Conservation (phyloP, 257 asterid genomes). For the Scutellaria barbata region DNA sequence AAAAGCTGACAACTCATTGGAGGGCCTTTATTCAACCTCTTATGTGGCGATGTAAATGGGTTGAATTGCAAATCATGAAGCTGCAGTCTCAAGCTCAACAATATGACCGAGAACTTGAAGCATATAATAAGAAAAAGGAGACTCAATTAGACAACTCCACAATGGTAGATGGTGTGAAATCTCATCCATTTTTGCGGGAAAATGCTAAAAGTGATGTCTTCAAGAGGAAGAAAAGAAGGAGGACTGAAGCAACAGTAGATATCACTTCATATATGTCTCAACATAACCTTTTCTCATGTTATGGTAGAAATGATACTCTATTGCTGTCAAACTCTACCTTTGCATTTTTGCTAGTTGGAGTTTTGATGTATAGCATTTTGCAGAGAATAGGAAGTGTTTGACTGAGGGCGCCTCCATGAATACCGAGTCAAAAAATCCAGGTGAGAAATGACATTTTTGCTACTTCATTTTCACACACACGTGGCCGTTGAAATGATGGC, state of each 20-base stretch:
- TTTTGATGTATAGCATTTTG: constrained; percentile 31
- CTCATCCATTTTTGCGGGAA: constrained; percentile 48
- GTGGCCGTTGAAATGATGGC: constrained; percentile 2
- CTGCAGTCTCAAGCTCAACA: constrained; percentile 50
- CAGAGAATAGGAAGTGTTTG: constrained; percentile 56
- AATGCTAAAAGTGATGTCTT: constrained; percentile 38
- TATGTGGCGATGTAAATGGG: constrained; percentile 89
- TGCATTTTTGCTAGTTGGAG: constrained; percentile 23
- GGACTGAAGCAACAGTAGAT: constrained; percentile 53
- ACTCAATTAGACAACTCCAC: constrained; percentile 36
- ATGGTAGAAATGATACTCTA: constrained; percentile 50
- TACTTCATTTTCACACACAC: constrained; percentile 13
- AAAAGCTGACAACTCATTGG: constrained; percentile 72
- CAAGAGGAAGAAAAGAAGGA: constrained; percentile 72
- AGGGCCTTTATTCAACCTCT: constrained; percentile 62
- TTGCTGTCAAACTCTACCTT: constrained; percentile 21
- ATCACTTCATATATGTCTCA: constrained; percentile 59
- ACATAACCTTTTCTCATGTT: constrained; percentile 73
- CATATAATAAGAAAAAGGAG: constrained; percentile 41
- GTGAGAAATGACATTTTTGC: constrained; percentile 44
- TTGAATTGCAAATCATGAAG: constrained; percentile 69
- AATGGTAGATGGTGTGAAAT: constrained; percentile 45
- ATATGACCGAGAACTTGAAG: constrained; percentile 62
- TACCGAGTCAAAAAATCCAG: constrained; percentile 43
- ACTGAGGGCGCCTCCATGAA: constrained; percentile 43